Conservation (phyloP, 768 basidiomycete genomes). For the Hygrophorus pudorinus region DNA sequence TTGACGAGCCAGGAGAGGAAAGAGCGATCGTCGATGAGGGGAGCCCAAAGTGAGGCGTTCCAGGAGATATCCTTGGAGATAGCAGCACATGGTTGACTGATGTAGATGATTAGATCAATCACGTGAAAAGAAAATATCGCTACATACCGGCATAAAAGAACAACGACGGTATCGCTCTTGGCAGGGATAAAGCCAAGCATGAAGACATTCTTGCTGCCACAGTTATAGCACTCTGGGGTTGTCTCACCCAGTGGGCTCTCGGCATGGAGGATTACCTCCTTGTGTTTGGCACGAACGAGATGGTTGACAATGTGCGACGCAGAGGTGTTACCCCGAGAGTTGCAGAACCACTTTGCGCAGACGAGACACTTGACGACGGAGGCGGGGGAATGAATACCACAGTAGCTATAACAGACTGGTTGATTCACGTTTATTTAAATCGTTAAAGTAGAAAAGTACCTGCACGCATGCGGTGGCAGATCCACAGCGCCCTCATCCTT, state of each 20-base stretch:
- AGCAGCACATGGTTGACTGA: conserved; percentile 93
- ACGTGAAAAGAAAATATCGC: conserved; percentile 19
- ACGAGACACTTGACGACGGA: conserved; percentile 93
- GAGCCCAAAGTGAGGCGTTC: conserved; percentile 97
- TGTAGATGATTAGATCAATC: conserved; percentile 4
- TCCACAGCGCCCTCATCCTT: conserved; percentile 75
- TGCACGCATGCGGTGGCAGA: conserved; percentile 91
- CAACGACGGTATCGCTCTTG: conserved; percentile 97
- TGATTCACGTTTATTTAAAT: conserved; percentile 9
- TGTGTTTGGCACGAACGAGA: conserved; percentile 97
- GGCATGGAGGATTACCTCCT: conserved; percentile 94
- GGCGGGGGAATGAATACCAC: conserved; percentile 95
- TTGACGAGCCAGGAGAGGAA: conserved; percentile 99
- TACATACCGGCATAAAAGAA: conserved; percentile 81
- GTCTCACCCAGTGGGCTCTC: conserved; percentile 96
- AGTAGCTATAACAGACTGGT: conserved; percentile 54
- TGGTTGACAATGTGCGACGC: conserved; percentile 99
- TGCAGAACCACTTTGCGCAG: conserved; percentile 97
- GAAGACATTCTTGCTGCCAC: conserved; percentile 98
- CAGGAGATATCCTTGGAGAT: conserved; percentile 97
- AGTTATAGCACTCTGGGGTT: conserved; percentile 97
- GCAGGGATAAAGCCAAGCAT: conserved; percentile 99
- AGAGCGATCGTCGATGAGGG: conserved; percentile 95
- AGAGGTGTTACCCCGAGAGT: conserved; percentile 94
- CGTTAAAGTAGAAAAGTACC: conserved; percentile 34